Base-by-base conservation (phyloP, 2,329 filamentous ascomycete species). In the Sodiomyces alkalinus region DNA sequence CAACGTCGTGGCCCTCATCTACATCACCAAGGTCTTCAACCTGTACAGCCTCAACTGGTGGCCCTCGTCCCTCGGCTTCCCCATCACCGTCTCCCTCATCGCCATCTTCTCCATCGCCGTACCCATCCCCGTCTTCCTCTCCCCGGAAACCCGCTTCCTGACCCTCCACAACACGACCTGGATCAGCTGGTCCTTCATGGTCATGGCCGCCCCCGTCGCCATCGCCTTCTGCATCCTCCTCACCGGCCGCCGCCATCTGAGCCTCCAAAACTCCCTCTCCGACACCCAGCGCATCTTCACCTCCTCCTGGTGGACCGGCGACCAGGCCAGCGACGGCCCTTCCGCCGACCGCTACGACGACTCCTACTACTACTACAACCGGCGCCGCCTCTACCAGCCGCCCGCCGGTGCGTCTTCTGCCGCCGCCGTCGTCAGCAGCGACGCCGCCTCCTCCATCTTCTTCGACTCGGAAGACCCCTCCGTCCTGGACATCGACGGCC, bases 11-110 rank as follows among this genome's bases (percentile, higher is more conserved):
- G 74, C 73, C 3, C 51, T 79, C 39, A 65, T 75, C 35, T 79
- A 73, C 71, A 76, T 79, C 44, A 79, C 74, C 26, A 78, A 77
- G 43, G 63, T 78, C 5, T 79, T 79, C 47, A 79, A 79, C 41
- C 58, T 79, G 14, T 79, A 79, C 55, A 71, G 66, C 35, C 55
- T 79, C 32, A 79, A 79, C 50, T 79, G 74, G 74, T 79, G 73
- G 73, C 73, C 73, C 6, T 56, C 67, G 31, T 63, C 63, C 6
- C 53, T 78, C 6, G 74, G 74, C 1, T 77, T 78, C 35, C 69
- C 71, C 1, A 39, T 70, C n/a, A 78, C 74, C 11, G 58, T 77
- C 28, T 63, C 64, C 4, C 49, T 71, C 22, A 74, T 78, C 35
- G 70, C 68, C 25, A 50, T 67, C 10, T 39, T 74, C n/a, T 74